Evolutionary conservation across 768 basidiomycete genomes (phyloP).

Genomic region (Kwoniella dejecticola): DNA sequence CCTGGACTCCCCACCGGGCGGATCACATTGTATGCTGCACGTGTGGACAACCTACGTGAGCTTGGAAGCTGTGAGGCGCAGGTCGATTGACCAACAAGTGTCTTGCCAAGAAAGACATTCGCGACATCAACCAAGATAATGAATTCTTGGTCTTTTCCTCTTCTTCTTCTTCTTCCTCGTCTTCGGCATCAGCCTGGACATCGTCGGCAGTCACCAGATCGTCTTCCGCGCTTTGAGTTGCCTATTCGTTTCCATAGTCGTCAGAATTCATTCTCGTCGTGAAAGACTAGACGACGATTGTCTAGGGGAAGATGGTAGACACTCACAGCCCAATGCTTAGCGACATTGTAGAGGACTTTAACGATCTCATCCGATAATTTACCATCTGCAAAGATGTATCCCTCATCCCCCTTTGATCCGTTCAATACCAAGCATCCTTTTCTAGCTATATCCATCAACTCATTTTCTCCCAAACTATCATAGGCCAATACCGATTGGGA

Average conservation of each 20-base stretch:
- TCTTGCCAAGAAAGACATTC: slow-evolving; percentile 78
- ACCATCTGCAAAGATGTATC: slow-evolving; percentile 58
- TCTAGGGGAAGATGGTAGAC: not conserved
- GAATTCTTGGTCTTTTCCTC: slow-evolving; percentile 57
- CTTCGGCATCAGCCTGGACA: slow-evolving; percentile 34
- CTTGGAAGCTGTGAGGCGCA: slow-evolving; percentile 24
- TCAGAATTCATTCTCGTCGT: not conserved
- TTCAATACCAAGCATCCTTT: slow-evolving; percentile 77
- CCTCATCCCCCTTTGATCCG: slow-evolving; percentile 73
- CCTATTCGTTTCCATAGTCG: not conserved
- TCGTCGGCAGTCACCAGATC: slow-evolving; percentile 9
- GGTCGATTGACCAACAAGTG: slow-evolving; percentile 50
- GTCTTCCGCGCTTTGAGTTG: slow-evolving; percentile 3
- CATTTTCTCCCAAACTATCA: slow-evolving; percentile 24
- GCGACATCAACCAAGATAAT: slow-evolving; percentile 90
- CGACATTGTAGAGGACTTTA: slow-evolving; percentile 91
- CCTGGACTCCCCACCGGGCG: too few species aligned
- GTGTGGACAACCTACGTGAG: slow-evolving; percentile 13
- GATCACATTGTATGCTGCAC: not conserved
- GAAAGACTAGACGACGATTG: slow-evolving; percentile 37
- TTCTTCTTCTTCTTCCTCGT: slow-evolving; percentile 39
- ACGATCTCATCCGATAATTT: slow-evolving; percentile 66
- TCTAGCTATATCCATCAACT: slow-evolving; percentile 68
- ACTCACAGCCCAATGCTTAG: slow-evolving; percentile 67
- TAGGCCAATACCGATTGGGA: not conserved